Conservation (phyloP, 768 basidiomycete genomes). For the Collybia mongolica region DNA sequence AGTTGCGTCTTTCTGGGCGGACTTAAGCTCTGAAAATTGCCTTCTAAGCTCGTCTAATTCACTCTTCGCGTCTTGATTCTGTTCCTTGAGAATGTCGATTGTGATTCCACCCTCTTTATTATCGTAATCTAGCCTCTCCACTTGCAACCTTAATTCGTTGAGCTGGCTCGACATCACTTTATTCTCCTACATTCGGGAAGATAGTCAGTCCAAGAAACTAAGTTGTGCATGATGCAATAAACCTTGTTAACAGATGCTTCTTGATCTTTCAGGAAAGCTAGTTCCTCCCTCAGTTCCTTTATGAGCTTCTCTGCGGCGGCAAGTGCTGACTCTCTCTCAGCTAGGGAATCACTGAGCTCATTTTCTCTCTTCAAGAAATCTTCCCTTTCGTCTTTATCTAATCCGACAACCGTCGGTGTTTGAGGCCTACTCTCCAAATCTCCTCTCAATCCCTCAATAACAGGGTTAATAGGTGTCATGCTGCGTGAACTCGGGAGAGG, state of each 20-base stretch:
- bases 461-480: constrained; percentile 74
- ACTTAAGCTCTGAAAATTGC: constrained; percentile 75
- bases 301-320: constrained; percentile 81
- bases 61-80: constrained; percentile 80
- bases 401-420: constrained; percentile 83
- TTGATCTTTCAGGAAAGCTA: constrained; percentile 89
- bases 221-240: constrained; percentile 10
- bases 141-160: constrained; percentile 87
- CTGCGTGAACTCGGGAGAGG: constrained; percentile 48
- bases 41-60: constrained; percentile 91
- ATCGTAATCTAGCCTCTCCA: constrained; percentile 92
- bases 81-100: constrained; percentile 93
- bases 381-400: constrained; percentile 97
- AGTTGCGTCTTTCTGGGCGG: constrained; percentile 78
- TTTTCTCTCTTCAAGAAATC: constrained; percentile 97
- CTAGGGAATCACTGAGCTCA: constrained; percentile 89
- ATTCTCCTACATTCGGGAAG: constrained; percentile 64
- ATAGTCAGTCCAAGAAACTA: neutral
- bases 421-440: constrained; percentile 85
- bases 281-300: constrained; percentile 85
- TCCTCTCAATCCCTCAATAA: constrained; percentile 65
- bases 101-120: constrained; percentile 93
- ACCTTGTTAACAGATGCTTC: constrained; percentile 79
- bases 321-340: constrained; percentile 87
- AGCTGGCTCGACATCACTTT: constrained; percentile 91